phyloP scores from a whole-genome alignment of 73 alveolate genomes.

The Paramecium sexaurelia region DNA sequence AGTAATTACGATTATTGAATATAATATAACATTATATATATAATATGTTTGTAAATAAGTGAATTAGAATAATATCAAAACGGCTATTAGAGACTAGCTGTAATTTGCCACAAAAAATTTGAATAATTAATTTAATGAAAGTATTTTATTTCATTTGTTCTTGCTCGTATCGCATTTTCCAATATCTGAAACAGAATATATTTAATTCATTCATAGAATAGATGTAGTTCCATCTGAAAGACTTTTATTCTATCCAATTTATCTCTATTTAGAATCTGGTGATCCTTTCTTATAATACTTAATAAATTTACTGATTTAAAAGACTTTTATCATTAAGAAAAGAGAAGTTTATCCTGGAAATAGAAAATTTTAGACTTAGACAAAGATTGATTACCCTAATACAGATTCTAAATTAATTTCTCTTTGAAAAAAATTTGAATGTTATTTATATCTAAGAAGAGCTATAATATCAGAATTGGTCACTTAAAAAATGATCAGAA shows the following conservation, averaged over 20 bases:
- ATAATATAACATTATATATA: not conserved
- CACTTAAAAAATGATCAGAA: too few relatives aligned
- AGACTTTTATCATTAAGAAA: too few relatives aligned
- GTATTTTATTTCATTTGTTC: not conserved
- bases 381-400: too few relatives aligned
- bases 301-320: too few relatives aligned
- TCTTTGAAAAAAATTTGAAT: too few relatives aligned
- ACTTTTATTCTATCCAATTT: slow-evolving; percentile 10
- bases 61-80: not conserved
- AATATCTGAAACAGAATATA: not conserved
- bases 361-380: too few relatives aligned
- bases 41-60: not conserved
- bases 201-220: not conserved
- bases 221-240: not conserved
- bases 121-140: not conserved
- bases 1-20: not conserved
- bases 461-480: too few relatives aligned
- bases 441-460: too few relatives aligned
- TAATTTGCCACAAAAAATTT: not conserved
- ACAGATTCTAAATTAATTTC: not conserved
- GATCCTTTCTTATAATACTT: too few relatives aligned
- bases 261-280: not conserved
- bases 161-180: not conserved
- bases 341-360: too few relatives aligned
- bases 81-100: not conserved